Evolutionary conservation across 1,284 basidiomycete species (phyloP), one percentile per base, ranked within the genome.

Genomic region (Austroboletus niveus): DNA sequence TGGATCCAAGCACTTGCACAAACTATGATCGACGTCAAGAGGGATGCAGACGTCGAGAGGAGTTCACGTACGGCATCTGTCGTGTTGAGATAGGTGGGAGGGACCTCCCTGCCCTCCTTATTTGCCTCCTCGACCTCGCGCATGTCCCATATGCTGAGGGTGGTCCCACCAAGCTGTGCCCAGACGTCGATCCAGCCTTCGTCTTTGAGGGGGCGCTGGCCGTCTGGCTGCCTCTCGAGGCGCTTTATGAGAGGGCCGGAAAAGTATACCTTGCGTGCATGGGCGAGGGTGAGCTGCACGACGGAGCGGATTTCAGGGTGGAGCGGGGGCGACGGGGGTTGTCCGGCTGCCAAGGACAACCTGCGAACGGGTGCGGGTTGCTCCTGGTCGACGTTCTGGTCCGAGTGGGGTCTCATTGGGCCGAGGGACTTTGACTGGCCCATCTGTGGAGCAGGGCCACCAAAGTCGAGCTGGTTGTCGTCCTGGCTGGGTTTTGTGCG

Each of bases 91-190:
- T 94, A 94, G 7, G 84, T 78, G 11, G 92, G 92, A 5, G 92
- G 92, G 5, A 92, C 90, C 72, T 94, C 89, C 56, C 72, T 82
- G 9, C 91, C 92, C 58, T 84, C 75, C 60, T 80, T 82, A 59
- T 83, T 92, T 5, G 92, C 92, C 68, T 88, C 84, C 56, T 90
- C 82, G 52, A 94, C 85, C 58, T 87, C 81, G 60, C 81, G 80
- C 84, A 94, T 94, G 67, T 91, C 89, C 92, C 92, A 94, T 40
- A 92, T 77, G 61, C 92, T 95, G 50, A 98, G 79, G 8, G 92
- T 94, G 8, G 94, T 97, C 6, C 94, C 94, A 41, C 90, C 89
- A 29, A 98, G 77, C 72, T 98, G 94, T 2, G 90, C 89, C 93
- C 93, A 96, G 9, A 96, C 87, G n/a, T 92, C 82, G 8, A 80